Evolutionary conservation across 192 early-diverging fungal species (phyloP).

Genomic region (Coemansia sp.): DNA sequence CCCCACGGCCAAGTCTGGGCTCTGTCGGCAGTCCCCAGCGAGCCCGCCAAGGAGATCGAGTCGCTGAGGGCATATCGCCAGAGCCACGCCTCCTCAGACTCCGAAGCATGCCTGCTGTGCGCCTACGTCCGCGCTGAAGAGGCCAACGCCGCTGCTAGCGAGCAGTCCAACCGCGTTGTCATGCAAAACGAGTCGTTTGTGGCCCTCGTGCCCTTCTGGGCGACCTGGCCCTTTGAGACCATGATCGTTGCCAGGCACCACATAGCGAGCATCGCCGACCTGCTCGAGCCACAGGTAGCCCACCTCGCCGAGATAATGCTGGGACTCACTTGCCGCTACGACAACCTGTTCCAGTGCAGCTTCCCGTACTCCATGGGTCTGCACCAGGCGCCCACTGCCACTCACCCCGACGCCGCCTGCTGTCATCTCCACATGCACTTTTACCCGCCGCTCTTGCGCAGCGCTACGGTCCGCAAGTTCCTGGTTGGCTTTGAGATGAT

Average conservation of each 20-base stretch:
- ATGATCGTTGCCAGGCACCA: conserved; percentile 79
- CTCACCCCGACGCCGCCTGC: conserved; percentile 52
- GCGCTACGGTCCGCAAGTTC: conserved; percentile 92
- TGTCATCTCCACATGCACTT: conserved; percentile 93
- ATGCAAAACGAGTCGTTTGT: conserved; percentile 81
- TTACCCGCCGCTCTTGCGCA: conserved; percentile 93
- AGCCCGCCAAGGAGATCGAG: conserved; percentile 72
- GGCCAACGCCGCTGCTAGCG: conserved; percentile 39
- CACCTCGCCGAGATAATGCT: conserved; percentile 80
- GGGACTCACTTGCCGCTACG: conserved; percentile 83
- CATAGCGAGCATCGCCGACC: conserved; percentile 57
- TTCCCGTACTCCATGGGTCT: conserved; percentile 99
- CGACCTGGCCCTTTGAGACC: conserved; percentile 95
- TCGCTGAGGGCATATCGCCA: conserved; percentile 66
- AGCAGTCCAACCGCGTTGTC: conserved; percentile 64
- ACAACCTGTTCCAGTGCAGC: conserved; percentile 87
- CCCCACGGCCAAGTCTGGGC: conserved; percentile 97
- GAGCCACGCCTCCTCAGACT: conserved; percentile 29
- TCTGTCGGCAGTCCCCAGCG: conserved; percentile 80
- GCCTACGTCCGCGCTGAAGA: conserved; percentile 66
- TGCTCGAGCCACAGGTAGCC: conserved; percentile 55
- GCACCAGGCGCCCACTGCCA: conserved; percentile 81
- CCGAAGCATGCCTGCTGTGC: conserved; percentile 73
- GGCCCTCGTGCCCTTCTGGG: conserved; percentile 94
- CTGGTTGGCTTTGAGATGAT: conserved; percentile 96